Percentiles rank a stretch among this genome's conserved stretches.
Evolutionary conservation across 345 rosid species (phyloP).

Genomic region (Brassica carinata): DNA sequence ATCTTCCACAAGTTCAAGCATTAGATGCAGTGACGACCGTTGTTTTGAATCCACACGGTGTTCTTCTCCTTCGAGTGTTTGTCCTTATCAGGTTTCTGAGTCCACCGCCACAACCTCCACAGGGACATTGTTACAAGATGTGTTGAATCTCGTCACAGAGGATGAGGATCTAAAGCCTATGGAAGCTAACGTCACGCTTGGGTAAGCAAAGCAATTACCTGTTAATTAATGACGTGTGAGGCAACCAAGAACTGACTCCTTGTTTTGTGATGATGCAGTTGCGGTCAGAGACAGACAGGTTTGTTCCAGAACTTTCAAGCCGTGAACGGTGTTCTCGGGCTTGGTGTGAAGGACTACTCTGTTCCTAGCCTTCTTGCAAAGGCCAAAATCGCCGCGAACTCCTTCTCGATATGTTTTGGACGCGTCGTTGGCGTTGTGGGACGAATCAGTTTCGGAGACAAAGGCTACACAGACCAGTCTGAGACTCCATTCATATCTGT

Average conservation of each 20-base stretch:
- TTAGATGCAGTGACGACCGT: constrained; percentile 58
- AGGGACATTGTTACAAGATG: constrained; percentile 66
- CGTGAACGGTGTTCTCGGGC: constrained; percentile 91
- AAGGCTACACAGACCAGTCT: constrained; percentile 71
- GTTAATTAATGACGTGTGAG: neutral
- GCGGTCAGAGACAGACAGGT: constrained; percentile 87
- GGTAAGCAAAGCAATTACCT: constrained; percentile 43
- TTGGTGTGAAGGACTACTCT: constrained; percentile 68
- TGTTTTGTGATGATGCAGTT: constrained; percentile 49
- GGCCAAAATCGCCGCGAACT: constrained; percentile 60
- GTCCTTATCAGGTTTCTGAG: constrained; percentile 57
- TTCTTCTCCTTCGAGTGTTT: constrained; percentile 48
- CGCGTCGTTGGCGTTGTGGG: constrained; percentile 49
- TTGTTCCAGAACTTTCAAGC: constrained; percentile 55
- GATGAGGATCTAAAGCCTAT: constrained; percentile 37
- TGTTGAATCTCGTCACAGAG: constrained; percentile 57
- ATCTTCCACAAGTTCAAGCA: constrained; percentile 63
- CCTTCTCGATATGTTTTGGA: constrained; percentile 96
- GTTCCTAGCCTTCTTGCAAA: constrained; percentile 84
- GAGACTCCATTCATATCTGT: constrained; percentile 71
- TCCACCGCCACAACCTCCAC: constrained; percentile 52
- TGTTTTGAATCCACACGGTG: constrained; percentile 50
- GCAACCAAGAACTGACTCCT: constrained; percentile 11
- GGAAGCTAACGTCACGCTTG: constrained; percentile 57
- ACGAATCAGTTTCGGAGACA: constrained; percentile 91